A percentile compares a stretch with the other conserved stretches of the same genome.
phyloP scores from a whole-genome alignment of 2,329 filamentous ascomycete species.

The Colletotrichum coccodes region DNA sequence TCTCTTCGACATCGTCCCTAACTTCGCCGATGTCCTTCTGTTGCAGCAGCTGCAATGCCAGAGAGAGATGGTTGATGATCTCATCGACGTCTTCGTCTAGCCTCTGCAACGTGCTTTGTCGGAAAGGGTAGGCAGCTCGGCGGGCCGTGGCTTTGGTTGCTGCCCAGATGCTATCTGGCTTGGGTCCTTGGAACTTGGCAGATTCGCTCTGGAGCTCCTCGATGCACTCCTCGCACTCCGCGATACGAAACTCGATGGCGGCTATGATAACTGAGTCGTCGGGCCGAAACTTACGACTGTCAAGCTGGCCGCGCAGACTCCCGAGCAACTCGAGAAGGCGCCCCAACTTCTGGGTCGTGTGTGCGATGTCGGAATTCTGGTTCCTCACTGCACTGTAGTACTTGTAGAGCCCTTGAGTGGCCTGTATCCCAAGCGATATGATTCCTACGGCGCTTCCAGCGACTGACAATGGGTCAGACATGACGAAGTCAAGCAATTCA shows the following conservation, averaged over 20 bases:
- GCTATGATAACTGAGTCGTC: conserved; percentile 36
- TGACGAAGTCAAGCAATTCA: too few species aligned
- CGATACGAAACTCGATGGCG: conserved; percentile 39
- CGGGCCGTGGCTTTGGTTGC: conserved; percentile 20
- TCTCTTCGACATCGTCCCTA: conserved; percentile 40
- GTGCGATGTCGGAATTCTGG: conserved; percentile 39
- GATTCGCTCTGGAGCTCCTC: conserved; percentile 40
- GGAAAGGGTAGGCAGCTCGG: conserved; percentile 43
- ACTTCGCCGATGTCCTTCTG: conserved; percentile 38
- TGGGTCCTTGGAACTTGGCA: conserved; percentile 37
- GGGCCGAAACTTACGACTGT: conserved; percentile 36
- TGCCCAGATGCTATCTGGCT: conserved; percentile 11
- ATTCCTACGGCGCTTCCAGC: conserved; percentile 42
- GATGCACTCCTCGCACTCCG: conserved; percentile 40
- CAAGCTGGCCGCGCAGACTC: conserved; percentile 31
- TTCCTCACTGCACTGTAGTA: conserved; percentile 44
- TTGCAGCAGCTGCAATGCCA: conserved; percentile 45
- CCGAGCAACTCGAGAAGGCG: conserved; percentile 39
- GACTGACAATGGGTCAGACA: conserved; percentile 30
- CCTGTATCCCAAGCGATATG: conserved; percentile 48
- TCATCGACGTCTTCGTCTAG: conserved; percentile 49
- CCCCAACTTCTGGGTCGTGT: conserved; percentile 39
- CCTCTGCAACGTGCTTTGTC: conserved; percentile 48
- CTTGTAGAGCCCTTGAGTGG: conserved; percentile 43
- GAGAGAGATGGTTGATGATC: conserved; percentile 41